Percentiles rank a stretch among this genome's conserved stretches.
Evolutionary conservation across 257 asterid genomes (phyloP).

Genomic region (Hygrophila difformis): DNA sequence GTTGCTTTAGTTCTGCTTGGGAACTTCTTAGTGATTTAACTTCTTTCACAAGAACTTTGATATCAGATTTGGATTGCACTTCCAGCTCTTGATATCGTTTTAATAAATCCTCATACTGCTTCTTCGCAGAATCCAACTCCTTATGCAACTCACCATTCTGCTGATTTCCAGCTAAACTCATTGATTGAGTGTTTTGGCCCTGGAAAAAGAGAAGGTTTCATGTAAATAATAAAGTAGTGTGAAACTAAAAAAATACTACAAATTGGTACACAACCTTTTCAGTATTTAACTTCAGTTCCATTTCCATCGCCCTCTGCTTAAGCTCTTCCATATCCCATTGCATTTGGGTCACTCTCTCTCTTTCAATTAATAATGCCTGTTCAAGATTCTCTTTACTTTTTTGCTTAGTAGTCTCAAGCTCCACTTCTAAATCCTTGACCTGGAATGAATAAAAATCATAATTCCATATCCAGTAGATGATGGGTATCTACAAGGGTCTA

Average conservation of each 20-base stretch:
- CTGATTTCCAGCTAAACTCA: slow-evolving; percentile 21
- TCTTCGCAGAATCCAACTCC: slow-evolving; percentile 55
- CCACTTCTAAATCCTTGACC: slow-evolving; percentile 98
- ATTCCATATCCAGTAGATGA: no score
- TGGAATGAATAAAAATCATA: slow-evolving; percentile 21
- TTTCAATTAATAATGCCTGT: slow-evolving; percentile 78
- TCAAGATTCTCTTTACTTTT: slow-evolving; percentile 88
- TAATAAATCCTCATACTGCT: slow-evolving; percentile 48
- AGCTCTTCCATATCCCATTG: slow-evolving; percentile 99
- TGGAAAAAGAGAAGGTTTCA: slow-evolving; percentile 25
- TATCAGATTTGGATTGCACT: slow-evolving; percentile 70
- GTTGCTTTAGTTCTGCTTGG: slow-evolving; percentile 57
- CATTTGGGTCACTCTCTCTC: slow-evolving; percentile 93
- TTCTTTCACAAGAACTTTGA: slow-evolving; percentile 84
- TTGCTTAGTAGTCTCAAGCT: slow-evolving; percentile 77
- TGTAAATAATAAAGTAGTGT: slow-evolving; percentile 12
- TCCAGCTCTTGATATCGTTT: slow-evolving; percentile 72
- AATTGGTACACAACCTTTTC: slow-evolving; percentile 42
- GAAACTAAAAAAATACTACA: slow-evolving; percentile 6
- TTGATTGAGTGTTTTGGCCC: slow-evolving; percentile 25
- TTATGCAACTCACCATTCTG: slow-evolving; percentile 37
- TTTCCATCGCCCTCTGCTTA: slow-evolving; percentile 64
- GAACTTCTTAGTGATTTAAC: slow-evolving; percentile 81
- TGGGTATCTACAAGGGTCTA: no score
- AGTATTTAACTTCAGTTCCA: slow-evolving; percentile 73